phyloP scores from a whole-genome alignment of 129 eudicot species.

The Artemisia argyi region DNA sequence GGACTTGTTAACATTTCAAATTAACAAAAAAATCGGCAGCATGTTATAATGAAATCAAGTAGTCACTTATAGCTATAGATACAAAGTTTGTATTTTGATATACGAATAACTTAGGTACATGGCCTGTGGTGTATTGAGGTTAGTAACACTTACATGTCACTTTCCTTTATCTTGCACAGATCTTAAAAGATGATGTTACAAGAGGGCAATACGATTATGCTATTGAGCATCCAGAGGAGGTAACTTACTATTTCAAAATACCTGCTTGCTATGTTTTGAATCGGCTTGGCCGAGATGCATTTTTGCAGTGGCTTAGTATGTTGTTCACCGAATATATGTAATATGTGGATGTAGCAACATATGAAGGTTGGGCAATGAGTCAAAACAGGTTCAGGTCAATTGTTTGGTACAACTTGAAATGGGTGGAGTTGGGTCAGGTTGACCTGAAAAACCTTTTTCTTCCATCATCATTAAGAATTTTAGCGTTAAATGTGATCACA shows the following conservation, averaged over 20 bases:
- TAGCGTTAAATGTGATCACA: too few relatives aligned
- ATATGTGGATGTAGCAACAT: too few relatives aligned
- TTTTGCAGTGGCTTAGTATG: too few relatives aligned
- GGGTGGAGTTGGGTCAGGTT: too few relatives aligned
- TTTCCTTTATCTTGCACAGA: slow-evolving; percentile 40
- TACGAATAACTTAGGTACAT: neutral
- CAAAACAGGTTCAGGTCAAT: too few relatives aligned
- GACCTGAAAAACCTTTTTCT: too few relatives aligned
- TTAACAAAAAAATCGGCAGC: neutral
- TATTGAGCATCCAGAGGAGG: slow-evolving; percentile 99
- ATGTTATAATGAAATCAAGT: slow-evolving; percentile 2
- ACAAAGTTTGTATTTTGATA: neutral
- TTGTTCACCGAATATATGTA: too few relatives aligned
- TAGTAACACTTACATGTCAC: neutral
- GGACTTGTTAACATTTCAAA: slow-evolving; percentile 5
- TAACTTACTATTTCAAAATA: slow-evolving; percentile 18
- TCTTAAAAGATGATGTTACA: slow-evolving; percentile 86
- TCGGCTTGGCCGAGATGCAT: too few relatives aligned
- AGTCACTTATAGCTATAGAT: neutral
- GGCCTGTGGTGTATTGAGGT: neutral
- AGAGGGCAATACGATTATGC: slow-evolving; percentile 97
- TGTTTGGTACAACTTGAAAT: too few relatives aligned
- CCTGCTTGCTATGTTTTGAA: slow-evolving; percentile 2
- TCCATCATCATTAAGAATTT: too few relatives aligned
- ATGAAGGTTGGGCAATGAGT: too few relatives aligned